These are phyloP conservation scores for Peronospora destructor DNA, from an alignment of 352 stramenopile genomes.

Conservation along the genomic window DNA sequence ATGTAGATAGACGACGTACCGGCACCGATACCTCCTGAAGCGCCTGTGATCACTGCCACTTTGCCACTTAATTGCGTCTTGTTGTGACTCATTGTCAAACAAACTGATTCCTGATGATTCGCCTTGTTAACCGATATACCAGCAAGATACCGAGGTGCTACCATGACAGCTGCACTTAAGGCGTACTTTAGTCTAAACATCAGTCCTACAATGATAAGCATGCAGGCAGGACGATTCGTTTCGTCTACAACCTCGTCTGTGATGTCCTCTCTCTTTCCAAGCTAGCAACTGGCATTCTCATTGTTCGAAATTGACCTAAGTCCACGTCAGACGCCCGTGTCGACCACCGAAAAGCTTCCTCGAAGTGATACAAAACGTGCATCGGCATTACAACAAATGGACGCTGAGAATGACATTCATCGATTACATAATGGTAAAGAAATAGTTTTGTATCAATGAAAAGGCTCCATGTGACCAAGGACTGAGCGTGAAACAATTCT, in stretches of 20 bases:
- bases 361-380: conserved; percentile 16
- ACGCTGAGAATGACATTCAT: conserved; percentile 32
- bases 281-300: too few relatives aligned
- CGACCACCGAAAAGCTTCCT: conserved; percentile 9
- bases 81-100: conserved; percentile 1
- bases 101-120: too few relatives aligned
- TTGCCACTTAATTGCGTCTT: conserved; percentile 43
- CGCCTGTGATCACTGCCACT: conserved; percentile 85
- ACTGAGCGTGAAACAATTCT: not conserved
- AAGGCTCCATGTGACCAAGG: too few relatives aligned
- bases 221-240: too few relatives aligned
- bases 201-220: too few relatives aligned
- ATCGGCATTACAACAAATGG: conserved; percentile 15
- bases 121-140: conserved; percentile 10
- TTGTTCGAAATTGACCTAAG: conserved; percentile 49
- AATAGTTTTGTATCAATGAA: too few relatives aligned
- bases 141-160: too few relatives aligned
- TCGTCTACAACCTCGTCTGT: not conserved
- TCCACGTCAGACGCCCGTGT: conserved; percentile 6
- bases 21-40: conserved; percentile 82
- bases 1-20: conserved; percentile 10
- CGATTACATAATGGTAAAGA: conserved; percentile 34
- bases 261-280: conserved; percentile 9
- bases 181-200: too few relatives aligned
- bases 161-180: not conserved